Evolutionary conservation across 2,329 filamentous ascomycete genomes (phyloP).

Genomic region (Trichoderma sp.): DNA sequence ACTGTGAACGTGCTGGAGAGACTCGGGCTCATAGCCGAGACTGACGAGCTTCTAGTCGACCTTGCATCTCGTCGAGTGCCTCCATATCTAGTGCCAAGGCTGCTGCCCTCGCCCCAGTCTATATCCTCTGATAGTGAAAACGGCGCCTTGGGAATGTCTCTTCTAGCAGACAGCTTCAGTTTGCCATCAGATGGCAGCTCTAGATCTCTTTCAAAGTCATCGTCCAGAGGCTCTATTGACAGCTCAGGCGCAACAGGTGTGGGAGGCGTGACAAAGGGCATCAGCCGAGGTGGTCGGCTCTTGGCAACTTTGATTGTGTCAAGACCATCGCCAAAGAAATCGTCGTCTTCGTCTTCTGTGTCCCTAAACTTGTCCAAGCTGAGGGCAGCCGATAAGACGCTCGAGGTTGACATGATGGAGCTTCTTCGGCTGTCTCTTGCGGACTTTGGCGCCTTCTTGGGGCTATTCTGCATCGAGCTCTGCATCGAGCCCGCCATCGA

Average conservation of each 20-base stretch:
- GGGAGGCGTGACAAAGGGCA: slow-evolving; percentile 60
- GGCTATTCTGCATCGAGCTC: slow-evolving; percentile 57
- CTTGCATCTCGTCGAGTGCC: slow-evolving; percentile 81
- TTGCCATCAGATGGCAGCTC: slow-evolving; percentile 71
- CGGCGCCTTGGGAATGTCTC: slow-evolving; percentile 66
- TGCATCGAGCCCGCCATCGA: slow-evolving; percentile 57
- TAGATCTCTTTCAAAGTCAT: slow-evolving; percentile 74
- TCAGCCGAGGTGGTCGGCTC: slow-evolving; percentile 54
- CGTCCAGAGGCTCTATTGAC: slow-evolving; percentile 46
- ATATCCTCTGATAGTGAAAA: slow-evolving; percentile 71
- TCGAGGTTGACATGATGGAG: slow-evolving; percentile 41
- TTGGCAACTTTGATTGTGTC: slow-evolving; percentile 72
- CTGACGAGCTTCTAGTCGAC: slow-evolving; percentile 82
- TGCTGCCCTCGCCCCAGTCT: slow-evolving; percentile 94
- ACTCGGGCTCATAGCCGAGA: slow-evolving; percentile 89
- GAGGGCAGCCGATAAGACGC: slow-evolving; percentile 50
- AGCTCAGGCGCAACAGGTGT: slow-evolving; percentile 54
- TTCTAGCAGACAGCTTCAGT: slow-evolving; percentile 64
- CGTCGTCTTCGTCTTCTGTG: slow-evolving; percentile 59
- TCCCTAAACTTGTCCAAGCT: slow-evolving; percentile 69
- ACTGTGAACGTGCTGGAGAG: slow-evolving; percentile 86
- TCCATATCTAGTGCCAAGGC: slow-evolving; percentile 85
- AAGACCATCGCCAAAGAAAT: slow-evolving; percentile 65
- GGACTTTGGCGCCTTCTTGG: slow-evolving; percentile 45
- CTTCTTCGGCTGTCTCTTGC: slow-evolving; percentile 39